phyloP scores from a whole-genome alignment of 1,139 yeast genomes.

The Candida dubliniensis region DNA sequence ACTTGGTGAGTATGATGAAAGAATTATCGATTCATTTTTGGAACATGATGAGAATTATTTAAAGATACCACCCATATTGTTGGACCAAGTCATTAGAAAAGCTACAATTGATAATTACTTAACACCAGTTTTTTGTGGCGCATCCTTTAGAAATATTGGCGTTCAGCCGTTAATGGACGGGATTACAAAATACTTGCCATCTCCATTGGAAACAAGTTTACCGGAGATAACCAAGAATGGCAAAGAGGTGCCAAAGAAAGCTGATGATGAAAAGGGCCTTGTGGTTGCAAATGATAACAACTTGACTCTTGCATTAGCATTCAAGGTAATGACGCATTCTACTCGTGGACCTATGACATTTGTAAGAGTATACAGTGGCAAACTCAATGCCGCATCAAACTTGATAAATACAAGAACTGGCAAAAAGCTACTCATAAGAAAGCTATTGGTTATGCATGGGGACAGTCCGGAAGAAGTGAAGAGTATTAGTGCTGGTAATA shows the following conservation, averaged over 20 bases:
- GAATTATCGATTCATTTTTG: slow-evolving; percentile 70
- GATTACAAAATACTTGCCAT: slow-evolving; percentile 71
- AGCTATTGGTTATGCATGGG: slow-evolving; percentile 83
- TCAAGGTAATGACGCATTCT: slow-evolving; percentile 86
- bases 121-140: slow-evolving; percentile 88
- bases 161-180: slow-evolving; percentile 94
- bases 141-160: slow-evolving; percentile 89
- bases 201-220: slow-evolving; percentile 63
- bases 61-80: slow-evolving; percentile 51
- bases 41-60: slow-evolving; percentile 71
- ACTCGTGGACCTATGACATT: slow-evolving; percentile 82
- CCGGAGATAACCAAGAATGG: slow-evolving; percentile 48
- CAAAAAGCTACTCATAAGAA: slow-evolving; percentile 62
- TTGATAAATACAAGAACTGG: slow-evolving; percentile 72
- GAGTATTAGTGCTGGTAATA: slow-evolving; percentile 69
- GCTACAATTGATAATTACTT: slow-evolving; percentile 60
- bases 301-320: slow-evolving; percentile 79
- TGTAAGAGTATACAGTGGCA: slow-evolving; percentile 86
- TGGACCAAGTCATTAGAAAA: slow-evolving; percentile 59
- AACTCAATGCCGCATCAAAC: slow-evolving; percentile 57
- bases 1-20: slow-evolving; percentile 78
- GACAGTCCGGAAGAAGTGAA: slow-evolving; percentile 75
- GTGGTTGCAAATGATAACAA: slow-evolving; percentile 55
- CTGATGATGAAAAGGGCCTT: slow-evolving; percentile 48
- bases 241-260: slow-evolving; percentile 28